Base-by-base conservation (phyloP, 306 rosid species). In the Trifolium subterraneum region DNA sequence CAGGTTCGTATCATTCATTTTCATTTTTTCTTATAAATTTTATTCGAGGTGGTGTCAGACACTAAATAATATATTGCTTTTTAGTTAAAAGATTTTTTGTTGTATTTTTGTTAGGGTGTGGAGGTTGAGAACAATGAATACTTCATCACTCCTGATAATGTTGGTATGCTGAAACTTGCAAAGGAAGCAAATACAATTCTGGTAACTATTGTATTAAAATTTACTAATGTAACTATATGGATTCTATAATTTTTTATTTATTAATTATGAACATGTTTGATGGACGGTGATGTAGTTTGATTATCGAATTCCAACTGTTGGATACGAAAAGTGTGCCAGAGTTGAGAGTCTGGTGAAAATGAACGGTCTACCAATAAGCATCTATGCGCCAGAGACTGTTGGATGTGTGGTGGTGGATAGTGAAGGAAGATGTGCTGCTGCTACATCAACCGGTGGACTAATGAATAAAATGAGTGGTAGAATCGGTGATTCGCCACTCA, bases 351-450 rank as follows among this genome's bases (percentile, higher is more conserved):
- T 88, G 2, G 1, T 95, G 15, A 71, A 71, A 41, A 95, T 95
- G 98, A 95, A 90, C 69, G 98, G 99, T 1, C 82, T 92, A 4
- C 99, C 97, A 0, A 84, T 95, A 6, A 87, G 90, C 58, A 88
- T 90, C 29, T 95, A 95, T 66, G 88, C 97, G 5, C 98, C 98
- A 0, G 99, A 95, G 83, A 95, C 99, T 0, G 99, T 95, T 1
- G 99, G 98, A 10, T 95, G 99, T 55, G 96, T 87, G 82, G 99
- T 92, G 75, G 99, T 95, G 42, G 98, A 92, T 85, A 47, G 64
- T 1, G 66, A 81, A 48, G 97, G 98, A 0, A 23, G 81, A 15
- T 95, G 99, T 22, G 96, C 98, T 0, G 98, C 98, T 0, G 99
- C 90, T 8, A 95, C 99, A 14, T 92, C 99, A 0, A 95, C 99